phyloP scores from a whole-genome alignment of 257 asterid species.

The Thymus quinquecostatus region DNA sequence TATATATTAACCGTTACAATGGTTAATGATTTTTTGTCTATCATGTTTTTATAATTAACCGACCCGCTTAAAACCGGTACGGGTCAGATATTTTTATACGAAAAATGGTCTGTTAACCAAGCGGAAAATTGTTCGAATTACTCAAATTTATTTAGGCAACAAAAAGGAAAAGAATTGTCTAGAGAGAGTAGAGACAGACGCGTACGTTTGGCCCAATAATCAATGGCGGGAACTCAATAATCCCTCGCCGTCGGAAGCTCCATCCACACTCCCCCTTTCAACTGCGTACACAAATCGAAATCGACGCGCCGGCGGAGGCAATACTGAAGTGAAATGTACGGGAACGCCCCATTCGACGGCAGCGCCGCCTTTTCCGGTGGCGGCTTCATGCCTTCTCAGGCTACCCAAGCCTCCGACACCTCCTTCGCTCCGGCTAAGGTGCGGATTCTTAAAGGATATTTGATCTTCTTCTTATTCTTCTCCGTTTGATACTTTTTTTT shows the following conservation, averaged over 20 bases:
- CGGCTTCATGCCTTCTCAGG: constrained; percentile 97
- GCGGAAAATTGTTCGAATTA: too few species aligned
- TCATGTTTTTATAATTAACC: too few species aligned
- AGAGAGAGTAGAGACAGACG: too few species aligned
- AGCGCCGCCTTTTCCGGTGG: constrained; percentile 98
- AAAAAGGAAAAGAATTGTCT: too few species aligned
- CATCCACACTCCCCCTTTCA: background rate
- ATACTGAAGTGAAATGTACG: constrained; percentile 50
- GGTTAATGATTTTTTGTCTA: too few species aligned
- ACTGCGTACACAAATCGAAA: background rate
- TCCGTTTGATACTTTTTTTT: too few species aligned
- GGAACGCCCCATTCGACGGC: constrained; percentile 66
- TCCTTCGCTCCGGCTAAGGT: constrained; percentile 73
- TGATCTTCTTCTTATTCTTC: background rate
- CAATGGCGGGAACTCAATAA: constrained; percentile 42
- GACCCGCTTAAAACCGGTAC: too few species aligned
- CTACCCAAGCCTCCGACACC: constrained; percentile 76
- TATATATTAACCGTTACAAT: too few species aligned
- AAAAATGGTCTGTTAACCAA: too few species aligned
- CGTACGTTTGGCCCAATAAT: background rate
- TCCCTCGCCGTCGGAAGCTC: constrained; percentile 9
- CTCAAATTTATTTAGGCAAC: too few species aligned
- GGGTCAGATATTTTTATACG: too few species aligned
- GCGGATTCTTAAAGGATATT: background rate
- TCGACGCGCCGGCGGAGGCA: too few species aligned